Conservation (phyloP, 1,139 yeast genomes). For the Waltiozyma sp. region DNA sequence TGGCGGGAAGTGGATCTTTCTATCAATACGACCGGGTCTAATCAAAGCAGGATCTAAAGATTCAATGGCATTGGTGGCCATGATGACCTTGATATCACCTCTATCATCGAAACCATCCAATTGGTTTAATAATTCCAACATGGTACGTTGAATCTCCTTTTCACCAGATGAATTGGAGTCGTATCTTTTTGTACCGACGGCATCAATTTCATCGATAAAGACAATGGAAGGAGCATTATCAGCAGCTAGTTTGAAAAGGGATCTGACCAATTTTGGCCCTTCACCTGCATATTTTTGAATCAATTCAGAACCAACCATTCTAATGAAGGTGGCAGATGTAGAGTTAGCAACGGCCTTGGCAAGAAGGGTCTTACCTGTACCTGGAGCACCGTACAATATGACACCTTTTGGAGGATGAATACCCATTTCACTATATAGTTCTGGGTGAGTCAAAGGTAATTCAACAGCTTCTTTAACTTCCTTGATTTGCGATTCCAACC, state of each 20-base stretch:
- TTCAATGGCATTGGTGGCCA: conserved; percentile 98
- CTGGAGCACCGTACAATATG: conserved; percentile 96
- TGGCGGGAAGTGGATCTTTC: conserved; percentile 91
- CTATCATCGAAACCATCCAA: conserved; percentile 97
- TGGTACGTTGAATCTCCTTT: conserved; percentile 95
- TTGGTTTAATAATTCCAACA: conserved; percentile 94
- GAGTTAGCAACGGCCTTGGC: conserved; percentile 99
- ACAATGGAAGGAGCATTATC: conserved; percentile 97
- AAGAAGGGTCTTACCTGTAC: conserved; percentile 93
- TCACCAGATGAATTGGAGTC: conserved; percentile 97
- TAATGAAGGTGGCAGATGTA: conserved; percentile 89
- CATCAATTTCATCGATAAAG: conserved; percentile 97
- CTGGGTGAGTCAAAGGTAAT: conserved; percentile 95
- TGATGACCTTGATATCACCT: conserved; percentile 95
- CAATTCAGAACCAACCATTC: conserved; percentile 95
- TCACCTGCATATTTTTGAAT: conserved; percentile 97
- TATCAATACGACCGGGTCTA: conserved; percentile 97
- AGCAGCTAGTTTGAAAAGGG: conserved; percentile 91
- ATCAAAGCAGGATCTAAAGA: conserved; percentile 94
- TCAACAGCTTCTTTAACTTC: conserved; percentile 98
- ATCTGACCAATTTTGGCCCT: conserved; percentile 92
- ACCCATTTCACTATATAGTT: conserved; percentile 97
- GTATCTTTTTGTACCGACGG: conserved; percentile 95
- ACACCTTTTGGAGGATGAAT: conserved; percentile 99
- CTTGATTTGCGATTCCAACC: conserved; percentile 90